Percentiles rank a stretch among this genome's conserved stretches.
Conservation (phyloP, 306 rosid species). For the Sesbania bispinosa region DNA sequence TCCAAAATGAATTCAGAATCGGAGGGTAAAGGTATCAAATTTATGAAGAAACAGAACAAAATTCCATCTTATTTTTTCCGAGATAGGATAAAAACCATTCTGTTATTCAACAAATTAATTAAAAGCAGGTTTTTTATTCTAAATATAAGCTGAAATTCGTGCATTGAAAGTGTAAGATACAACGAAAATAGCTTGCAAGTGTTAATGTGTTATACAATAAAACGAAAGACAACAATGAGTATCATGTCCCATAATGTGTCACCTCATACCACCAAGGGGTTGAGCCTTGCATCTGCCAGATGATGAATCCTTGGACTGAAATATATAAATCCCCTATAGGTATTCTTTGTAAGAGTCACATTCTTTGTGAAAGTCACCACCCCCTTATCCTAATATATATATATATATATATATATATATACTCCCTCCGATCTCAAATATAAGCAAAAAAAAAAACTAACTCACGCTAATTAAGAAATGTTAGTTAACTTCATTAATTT, state of each 20-base stretch:
- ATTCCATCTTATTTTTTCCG: background rate
- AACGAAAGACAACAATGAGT: background rate
- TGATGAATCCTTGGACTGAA: no score
- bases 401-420: no score
- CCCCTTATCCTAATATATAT: no score
- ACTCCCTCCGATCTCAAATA: no score
- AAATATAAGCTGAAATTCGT: background rate
- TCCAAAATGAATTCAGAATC: background rate
- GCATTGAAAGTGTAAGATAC: background rate
- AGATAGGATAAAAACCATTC: background rate
- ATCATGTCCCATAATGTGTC: background rate
- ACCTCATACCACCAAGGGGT: no score
- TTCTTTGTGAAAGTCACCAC: no score
- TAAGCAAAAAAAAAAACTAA: no score
- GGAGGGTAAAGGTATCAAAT: background rate
- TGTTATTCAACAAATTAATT: background rate
- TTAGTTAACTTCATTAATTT: no score
- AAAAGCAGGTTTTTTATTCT: background rate
- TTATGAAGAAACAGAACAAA: background rate
- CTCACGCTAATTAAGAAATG: no score
- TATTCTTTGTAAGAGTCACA: no score
- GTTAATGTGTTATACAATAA: background rate
- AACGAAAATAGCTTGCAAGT: background rate
- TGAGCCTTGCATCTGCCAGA: no score
- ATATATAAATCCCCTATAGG: no score